Percentiles rank a stretch among this genome's conserved stretches.
These are phyloP conservation scores for Plasmodium adleri DNA, from an alignment of 169 alveolate genomes.

Conservation along the genomic window DNA sequence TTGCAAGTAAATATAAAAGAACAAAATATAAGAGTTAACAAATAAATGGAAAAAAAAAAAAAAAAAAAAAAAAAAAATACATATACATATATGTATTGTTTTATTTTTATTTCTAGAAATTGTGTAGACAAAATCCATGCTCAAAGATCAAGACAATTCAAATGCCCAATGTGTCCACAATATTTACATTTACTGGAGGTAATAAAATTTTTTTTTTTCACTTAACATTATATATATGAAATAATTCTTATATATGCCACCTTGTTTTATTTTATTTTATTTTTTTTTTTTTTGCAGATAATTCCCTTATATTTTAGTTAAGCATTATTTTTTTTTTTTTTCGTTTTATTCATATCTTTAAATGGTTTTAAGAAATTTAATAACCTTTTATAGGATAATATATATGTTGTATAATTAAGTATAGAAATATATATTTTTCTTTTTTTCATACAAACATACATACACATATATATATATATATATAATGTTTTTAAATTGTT, in stretches of 20 bases:
- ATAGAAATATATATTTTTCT: too few species aligned
- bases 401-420: too few species aligned
- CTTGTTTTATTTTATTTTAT: too few species aligned
- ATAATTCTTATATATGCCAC: too few species aligned
- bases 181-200: constrained; percentile 62
- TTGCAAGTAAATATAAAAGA: constrained; percentile 66
- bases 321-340: not conserved
- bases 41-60: too few species aligned
- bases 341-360: not conserved
- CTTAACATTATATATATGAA: not conserved
- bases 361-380: too few species aligned
- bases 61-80: not conserved
- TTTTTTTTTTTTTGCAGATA: constrained; percentile 25
- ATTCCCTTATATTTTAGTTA: constrained; percentile 63
- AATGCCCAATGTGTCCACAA: constrained; percentile 76
- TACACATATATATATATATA: too few species aligned
- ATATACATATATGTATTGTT: not conserved
- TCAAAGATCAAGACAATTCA: constrained; percentile 70
- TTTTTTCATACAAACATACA: too few species aligned
- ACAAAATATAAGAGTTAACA: constrained; percentile 1
- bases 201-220: not conserved
- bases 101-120: constrained; percentile 19
- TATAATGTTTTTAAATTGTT: too few species aligned
- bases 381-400: too few species aligned
- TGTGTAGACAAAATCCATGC: constrained; percentile 76